Base-by-base conservation (phyloP, 2,329 filamentous ascomycete species). In the Penicillium sp. region DNA sequence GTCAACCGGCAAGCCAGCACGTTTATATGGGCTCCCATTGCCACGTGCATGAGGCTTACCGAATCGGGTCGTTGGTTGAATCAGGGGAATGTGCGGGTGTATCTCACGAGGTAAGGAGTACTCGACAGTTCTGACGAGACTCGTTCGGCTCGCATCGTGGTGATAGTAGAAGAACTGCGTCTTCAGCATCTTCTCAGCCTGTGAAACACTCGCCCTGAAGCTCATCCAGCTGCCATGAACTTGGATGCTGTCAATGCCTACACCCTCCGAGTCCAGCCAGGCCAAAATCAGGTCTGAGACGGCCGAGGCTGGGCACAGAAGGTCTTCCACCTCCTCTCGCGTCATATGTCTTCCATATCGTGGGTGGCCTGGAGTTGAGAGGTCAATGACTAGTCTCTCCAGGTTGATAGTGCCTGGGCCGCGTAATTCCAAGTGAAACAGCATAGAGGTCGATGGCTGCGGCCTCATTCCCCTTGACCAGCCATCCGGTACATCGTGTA, bases 61-160 rank as follows among this genome's bases (percentile, higher is more conserved):
- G 59, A 89, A 90, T 41, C 83, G 80, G 4, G 85, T 89, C 0
- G 87, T 89, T 0, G 87, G 87, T 71, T 89, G 85, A 51, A 90
- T 84, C 69, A 88, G 80, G 59, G 85, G 83, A 58, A 90, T 80
- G 66, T 86, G 79, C 45, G 77, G 67, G 54, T 81, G 79, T 7
- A 90, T 72, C 0, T 80, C 72, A 53, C 78, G 77, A 0, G 88
- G 88, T 1, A 90, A 80, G 0, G 85, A 88, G 73, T 90, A 90
- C 49, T 81, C 76, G 15, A 84, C 73, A 5, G 83, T 82, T 45
- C 87, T 82, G 41, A 89, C 79, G 64, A 78, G 82, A 41, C 76
- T 75, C 10, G 73, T 68, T 12, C 76, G 70, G 20, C 73, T 76
- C 12, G 75, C 72, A 12, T 75, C 67, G 64, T 83, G 80, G 60